Base-by-base conservation (phyloP, 441 rosid genomes). In the Lepidium campestre region DNA sequence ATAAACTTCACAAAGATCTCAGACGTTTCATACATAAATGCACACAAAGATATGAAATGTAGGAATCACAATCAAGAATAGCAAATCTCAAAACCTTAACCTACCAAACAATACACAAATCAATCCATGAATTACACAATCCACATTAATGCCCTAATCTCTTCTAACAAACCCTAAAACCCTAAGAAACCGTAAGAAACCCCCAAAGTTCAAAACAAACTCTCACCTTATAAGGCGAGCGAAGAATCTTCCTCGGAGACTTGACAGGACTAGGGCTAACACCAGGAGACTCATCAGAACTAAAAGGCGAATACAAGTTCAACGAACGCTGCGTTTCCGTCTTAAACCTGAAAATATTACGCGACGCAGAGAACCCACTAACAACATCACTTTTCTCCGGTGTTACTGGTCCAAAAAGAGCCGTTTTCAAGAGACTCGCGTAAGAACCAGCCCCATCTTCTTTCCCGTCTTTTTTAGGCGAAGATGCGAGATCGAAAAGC, bases 151-250 rank as follows among this genome's bases (percentile, higher is more conserved):
- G 27, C 34, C 55, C 55, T 49, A 49, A 23, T 11, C 14, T 25
- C 18, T 23, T 13, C 11, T 2, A 12, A 23, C 54, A 48, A 48
- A 13, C 55, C 35, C 55, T 49, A n/a, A 0, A 47, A 47, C 53
- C 53, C 32, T 47, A 47, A 22, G 22, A 22, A 52, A 39, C 40
- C 50, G 6, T 35, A 5, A 36, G 27, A 41, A 31, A 22, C 45
- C 32, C 7, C 10, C 25, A 20, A 56, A 56, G 13, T 8, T 1
- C 0, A 1, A n/a, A 40, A 5, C 15, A 37, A 50, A 48, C 13
- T 3, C 40, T n/a, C n/a, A 91, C 97, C 95, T 94, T 94, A 75
- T 81, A 91, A 2, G 99, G 97, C 52, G 99, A 87, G 71, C 87
- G 78, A 13, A 86, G 78, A 13, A 94, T 91, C 81, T 94, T 91